Base-by-base conservation (phyloP, 352 stramenopile species). In the Pythium graminicola region DNA sequence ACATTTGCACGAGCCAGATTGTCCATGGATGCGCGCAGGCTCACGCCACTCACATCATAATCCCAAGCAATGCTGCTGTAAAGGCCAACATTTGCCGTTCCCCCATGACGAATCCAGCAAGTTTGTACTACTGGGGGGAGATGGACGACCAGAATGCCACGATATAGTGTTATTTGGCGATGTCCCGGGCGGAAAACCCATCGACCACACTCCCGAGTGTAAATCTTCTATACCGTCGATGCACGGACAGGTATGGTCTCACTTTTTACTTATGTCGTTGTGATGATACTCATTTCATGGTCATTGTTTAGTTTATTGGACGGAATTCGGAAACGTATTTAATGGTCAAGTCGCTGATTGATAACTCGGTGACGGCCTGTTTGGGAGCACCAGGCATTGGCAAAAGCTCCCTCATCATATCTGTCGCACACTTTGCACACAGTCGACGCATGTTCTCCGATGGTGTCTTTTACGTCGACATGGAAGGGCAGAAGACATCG, bases 101-200 rank as follows among this genome's bases (percentile, higher is more conserved):
- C 81, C 81, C 1, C 81, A 92, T 42, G 81, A 92, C 45, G 81
- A 92, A 45, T 89, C 78, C 16, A 88, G 76, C 64, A 92, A 92
- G 33, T 92, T 92, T 43, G 24, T 92, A 13, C 49, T 92, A 5
- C 50, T 89, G 3, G 77, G 75, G 22, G 62, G 57, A 3, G 60
- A 69, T 38, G 65, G 69, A 3, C 31, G 36, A 29, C 33, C 59
- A 13, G 40, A 69, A 7, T 56, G 66, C 11, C 81, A 92, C 43
- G 76, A 88, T 42, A 69, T 92, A 22, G 69, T 85, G 23, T 57
- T 92, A 9, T 92, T 92, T 51, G 74, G 69, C 7, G 67, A 85
- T 36, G 72, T 92, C 16, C 69, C 71, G 2, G 72, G 78, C 38
- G 81, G 81, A 2, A 64, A 75, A 4, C 66, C 83, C 9, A 46